A percentile compares a stretch with the other conserved stretches of the same genome.
These are phyloP conservation scores for Trametes versicolor DNA, from an alignment of 1,284 basidiomycete genomes.

Conservation along the genomic window DNA sequence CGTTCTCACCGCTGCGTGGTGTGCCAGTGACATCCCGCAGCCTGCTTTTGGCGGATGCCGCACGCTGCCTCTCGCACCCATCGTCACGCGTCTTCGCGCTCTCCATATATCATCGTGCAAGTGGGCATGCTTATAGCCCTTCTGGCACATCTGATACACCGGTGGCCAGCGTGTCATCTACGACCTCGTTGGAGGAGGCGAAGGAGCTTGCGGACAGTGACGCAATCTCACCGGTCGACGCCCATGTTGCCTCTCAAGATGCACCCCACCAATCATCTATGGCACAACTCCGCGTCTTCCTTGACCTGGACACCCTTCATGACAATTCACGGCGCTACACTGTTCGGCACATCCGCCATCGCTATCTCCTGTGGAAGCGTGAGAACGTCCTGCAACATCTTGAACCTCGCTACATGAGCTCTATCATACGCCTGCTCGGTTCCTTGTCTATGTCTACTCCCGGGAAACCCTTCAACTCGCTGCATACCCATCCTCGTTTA, in stretches of 20 bases:
- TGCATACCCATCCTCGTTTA: constrained; percentile 41
- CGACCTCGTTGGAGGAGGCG: neutral
- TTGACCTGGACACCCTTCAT: constrained; percentile 35
- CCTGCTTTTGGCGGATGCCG: neutral
- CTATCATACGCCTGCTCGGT: constrained; percentile 55
- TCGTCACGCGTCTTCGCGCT: neutral
- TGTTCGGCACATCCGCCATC: constrained; percentile 45
- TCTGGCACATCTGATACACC: neutral
- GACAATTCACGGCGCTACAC: constrained; percentile 29
- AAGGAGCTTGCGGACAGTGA: neutral
- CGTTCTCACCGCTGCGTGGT: neutral
- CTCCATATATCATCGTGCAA: neutral
- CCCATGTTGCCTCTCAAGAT: neutral
- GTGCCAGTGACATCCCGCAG: neutral
- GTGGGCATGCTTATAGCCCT: neutral
- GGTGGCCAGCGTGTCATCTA: neutral
- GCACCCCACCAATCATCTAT: constrained; percentile 30
- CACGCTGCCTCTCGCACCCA: neutral
- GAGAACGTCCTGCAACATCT: constrained; percentile 36
- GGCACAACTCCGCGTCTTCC: constrained; percentile 38
- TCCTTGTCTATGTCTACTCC: constrained; percentile 49
- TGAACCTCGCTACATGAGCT: constrained; percentile 43
- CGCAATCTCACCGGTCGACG: neutral
- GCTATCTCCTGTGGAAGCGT: constrained; percentile 44
- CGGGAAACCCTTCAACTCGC: constrained; percentile 19